Percentiles rank a stretch among this genome's conserved stretches.
Evolutionary conservation across 2,329 filamentous ascomycete species (phyloP).

Genomic region (Alternaria burnsii): DNA sequence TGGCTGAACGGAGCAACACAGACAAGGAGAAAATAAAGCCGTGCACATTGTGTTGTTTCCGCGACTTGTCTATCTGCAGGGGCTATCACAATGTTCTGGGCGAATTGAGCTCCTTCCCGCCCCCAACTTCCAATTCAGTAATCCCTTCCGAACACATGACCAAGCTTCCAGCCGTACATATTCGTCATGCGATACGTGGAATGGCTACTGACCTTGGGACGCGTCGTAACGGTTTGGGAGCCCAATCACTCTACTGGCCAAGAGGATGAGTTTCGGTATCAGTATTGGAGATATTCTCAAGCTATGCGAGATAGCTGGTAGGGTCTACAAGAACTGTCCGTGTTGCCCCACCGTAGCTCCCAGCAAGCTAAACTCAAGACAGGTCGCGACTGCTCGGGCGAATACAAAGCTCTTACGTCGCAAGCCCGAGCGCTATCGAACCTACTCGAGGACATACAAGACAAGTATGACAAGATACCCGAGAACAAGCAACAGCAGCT

Average conservation of each 20-base stretch:
- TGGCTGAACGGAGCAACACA: too few species aligned
- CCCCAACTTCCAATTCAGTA: constrained; percentile 11
- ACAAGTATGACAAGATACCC: constrained; percentile 39
- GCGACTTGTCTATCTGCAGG: neutral
- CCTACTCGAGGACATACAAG: constrained; percentile 38
- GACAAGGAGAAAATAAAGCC: neutral
- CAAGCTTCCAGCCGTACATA: neutral
- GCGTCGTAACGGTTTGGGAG: neutral
- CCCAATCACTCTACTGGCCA: neutral
- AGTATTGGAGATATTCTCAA: constrained; percentile 39
- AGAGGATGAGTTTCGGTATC: constrained; percentile 38
- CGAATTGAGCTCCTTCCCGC: constrained; percentile 1
- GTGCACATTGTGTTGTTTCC: neutral
- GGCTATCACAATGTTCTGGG: neutral
- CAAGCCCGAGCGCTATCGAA: constrained; percentile 40
- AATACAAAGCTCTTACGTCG: constrained; percentile 38
- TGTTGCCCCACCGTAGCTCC: neutral
- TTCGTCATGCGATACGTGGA: neutral
- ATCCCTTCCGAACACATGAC: constrained; percentile 4
- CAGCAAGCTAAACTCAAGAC: constrained; percentile 1
- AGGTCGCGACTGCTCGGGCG: constrained; percentile 43
- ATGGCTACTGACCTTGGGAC: neutral
- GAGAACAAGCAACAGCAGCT: constrained; percentile 30
- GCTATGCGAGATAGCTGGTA: constrained; percentile 34
- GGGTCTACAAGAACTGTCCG: constrained; percentile 40